phyloP scores from a whole-genome alignment of 805 yeast genomes.

The Saccharomycopsis schoenii region DNA sequence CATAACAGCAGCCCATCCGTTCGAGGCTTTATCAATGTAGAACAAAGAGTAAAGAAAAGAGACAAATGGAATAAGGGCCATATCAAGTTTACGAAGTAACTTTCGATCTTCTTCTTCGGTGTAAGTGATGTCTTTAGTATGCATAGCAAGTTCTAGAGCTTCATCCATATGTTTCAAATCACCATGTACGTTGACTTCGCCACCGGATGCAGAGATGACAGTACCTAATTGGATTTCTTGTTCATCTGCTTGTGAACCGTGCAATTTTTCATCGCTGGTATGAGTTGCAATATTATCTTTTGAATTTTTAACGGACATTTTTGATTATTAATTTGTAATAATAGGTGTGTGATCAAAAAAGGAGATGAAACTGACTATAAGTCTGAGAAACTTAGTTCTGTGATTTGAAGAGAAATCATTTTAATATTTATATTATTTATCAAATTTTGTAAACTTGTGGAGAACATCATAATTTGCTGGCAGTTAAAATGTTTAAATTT shows the following conservation, averaged over 20 bases:
- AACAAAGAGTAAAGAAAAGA: constrained; percentile 28
- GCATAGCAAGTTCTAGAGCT: constrained; percentile 34
- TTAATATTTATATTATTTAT: too few species aligned
- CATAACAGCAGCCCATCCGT: constrained; percentile 42
- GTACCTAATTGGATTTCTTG: constrained; percentile 4
- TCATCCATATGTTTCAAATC: constrained; percentile 31
- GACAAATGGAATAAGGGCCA: constrained; percentile 29
- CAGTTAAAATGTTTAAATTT: too few species aligned
- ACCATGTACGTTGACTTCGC: constrained; percentile 24
- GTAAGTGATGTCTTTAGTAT: constrained; percentile 23
- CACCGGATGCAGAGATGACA: constrained; percentile 23
- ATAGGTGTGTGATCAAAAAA: too few species aligned
- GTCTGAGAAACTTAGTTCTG: too few species aligned
- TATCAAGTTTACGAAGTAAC: constrained; percentile 31
- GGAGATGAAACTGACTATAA: too few species aligned
- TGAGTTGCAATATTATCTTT: background rate
- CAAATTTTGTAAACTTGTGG: too few species aligned
- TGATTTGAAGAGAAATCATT: too few species aligned
- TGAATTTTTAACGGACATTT: background rate
- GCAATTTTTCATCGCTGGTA: background rate
- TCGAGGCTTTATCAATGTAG: constrained; percentile 33
- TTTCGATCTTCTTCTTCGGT: constrained; percentile 22
- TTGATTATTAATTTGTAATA: too few species aligned
- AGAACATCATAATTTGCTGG: too few species aligned
- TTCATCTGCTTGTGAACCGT: background rate